These are phyloP conservation scores for Funneliformis mosseae DNA, from an alignment of 192 early-diverging fungal genomes.

Conservation along the genomic window DNA sequence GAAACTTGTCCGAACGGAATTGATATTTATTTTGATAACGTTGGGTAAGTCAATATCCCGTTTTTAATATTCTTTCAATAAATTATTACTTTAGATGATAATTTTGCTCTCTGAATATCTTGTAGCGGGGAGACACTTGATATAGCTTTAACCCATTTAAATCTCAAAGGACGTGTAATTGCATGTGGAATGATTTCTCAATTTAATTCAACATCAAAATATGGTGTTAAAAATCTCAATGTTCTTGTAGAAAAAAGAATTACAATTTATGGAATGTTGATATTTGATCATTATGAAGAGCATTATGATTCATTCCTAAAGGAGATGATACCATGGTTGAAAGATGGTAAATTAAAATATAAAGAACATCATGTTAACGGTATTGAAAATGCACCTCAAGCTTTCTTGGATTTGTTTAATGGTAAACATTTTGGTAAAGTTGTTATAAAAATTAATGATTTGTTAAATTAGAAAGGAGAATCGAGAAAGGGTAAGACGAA, in stretches of 20 bases:
- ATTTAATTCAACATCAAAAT: constrained; percentile 60
- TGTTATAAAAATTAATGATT: constrained; percentile 53
- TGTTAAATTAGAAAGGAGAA: too few species aligned
- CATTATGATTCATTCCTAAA: constrained; percentile 30
- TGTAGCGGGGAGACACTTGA: constrained; percentile 71
- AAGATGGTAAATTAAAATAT: constrained; percentile 40
- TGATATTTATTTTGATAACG: constrained; percentile 86
- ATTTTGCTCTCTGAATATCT: not conserved
- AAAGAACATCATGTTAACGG: constrained; percentile 34
- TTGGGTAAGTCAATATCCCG: constrained; percentile 44
- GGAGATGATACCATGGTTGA: constrained; percentile 40
- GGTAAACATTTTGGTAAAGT: constrained; percentile 76
- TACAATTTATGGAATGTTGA: constrained; percentile 64
- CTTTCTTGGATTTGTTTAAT: constrained; percentile 61
- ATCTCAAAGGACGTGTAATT: constrained; percentile 64
- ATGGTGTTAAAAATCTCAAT: constrained; percentile 64
- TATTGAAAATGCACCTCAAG: constrained; percentile 49
- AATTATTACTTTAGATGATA: not conserved
- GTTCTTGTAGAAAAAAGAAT: constrained; percentile 57
- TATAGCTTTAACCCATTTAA: constrained; percentile 64
- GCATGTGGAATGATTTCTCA: constrained; percentile 80
- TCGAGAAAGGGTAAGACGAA: too few species aligned
- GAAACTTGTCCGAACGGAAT: constrained; percentile 75
- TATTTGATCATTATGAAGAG: constrained; percentile 41
- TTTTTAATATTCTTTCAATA: not conserved